Base-by-base conservation (phyloP, 768 basidiomycete species). In the Imleria badia region DNA sequence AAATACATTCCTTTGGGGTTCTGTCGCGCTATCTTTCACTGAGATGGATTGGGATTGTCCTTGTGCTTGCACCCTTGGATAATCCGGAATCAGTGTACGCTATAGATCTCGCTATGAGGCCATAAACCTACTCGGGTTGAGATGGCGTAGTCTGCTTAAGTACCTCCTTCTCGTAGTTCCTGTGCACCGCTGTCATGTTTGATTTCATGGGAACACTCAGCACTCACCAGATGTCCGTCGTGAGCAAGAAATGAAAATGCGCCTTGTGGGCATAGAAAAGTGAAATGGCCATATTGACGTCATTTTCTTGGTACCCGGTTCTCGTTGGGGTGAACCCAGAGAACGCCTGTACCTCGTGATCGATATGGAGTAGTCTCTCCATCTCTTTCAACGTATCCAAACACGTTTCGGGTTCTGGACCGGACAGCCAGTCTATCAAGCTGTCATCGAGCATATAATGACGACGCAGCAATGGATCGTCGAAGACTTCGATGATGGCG, bases 201-300 rank as follows among this genome's bases (percentile, higher is more conserved):
- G 39, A 13, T n/a, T 23, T 43, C 12, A 23, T 43, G 3, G 5
- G 26, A 15, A 12, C 2, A 6, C 2, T 3, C 13, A 3, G 3
- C 11, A 40, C 48, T 38, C n/a, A 60, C 59, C 58, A 60, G n/a
- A 60, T 44, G 15, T 51, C 39, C 19, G 45, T 60, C 17, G 33
- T 48, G 12, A 60, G 42, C 45, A 60, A 44, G 29, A 51, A 60
- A 19, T 51, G 45, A 38, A 60, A 60, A 17, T 60, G 42, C 0
- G 49, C 35, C 14, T 45, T 51, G 29, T 36, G 52, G 11, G 33
- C 15, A 22, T 38, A 19, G 14, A 60, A 60, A 33, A 52, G 50
- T 1, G 12, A 3, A 19, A 56, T 30, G 26, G 47, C 50, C 5
- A 0, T 17, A 13, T 48, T 40, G 20, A 61, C 3, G 10, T 39